Evolutionary conservation across 768 basidiomycete species (phyloP).

Genomic region (Suillus placidus): DNA sequence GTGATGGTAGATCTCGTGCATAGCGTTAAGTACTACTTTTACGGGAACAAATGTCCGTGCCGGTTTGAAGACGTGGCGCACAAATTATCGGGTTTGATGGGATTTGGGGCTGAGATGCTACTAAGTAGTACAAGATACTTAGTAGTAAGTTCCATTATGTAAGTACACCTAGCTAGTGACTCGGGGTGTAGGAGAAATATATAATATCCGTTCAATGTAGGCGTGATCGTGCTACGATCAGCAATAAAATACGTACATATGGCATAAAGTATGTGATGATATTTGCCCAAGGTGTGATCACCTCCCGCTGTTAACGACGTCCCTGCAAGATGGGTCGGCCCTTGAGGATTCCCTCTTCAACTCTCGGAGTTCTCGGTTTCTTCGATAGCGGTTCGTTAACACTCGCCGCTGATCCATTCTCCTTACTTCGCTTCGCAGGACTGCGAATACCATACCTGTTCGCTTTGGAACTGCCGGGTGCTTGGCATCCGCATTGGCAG

Average conservation of each 20-base stretch:
- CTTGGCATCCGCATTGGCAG: constrained; percentile 51
- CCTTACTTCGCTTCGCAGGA: constrained; percentile 15
- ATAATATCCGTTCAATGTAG: not conserved
- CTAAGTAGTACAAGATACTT: too few relatives aligned
- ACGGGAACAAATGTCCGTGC: too few relatives aligned
- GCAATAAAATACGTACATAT: not conserved
- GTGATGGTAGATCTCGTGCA: too few relatives aligned
- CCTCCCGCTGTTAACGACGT: constrained; percentile 52
- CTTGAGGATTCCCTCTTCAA: constrained; percentile 49
- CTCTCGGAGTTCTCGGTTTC: constrained; percentile 38
- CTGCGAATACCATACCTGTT: constrained; percentile 20
- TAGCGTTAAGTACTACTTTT: too few relatives aligned
- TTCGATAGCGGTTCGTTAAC: constrained; percentile 28
- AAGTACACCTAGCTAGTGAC: too few relatives aligned
- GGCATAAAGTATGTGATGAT: constrained; percentile 35
- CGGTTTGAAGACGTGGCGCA: not conserved
- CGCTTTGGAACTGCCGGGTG: constrained; percentile 44
- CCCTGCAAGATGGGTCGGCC: constrained; percentile 65
- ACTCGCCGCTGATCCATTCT: constrained; percentile 11
- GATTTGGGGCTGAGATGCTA: not conserved
- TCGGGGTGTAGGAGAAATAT: not conserved
- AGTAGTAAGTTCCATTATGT: too few relatives aligned
- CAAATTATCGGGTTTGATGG: not conserved
- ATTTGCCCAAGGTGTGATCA: constrained; percentile 36
- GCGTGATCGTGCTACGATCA: not conserved